Evolutionary conservation across 2,329 filamentous ascomycete genomes (phyloP).

Genomic region (Ceratocystis lukuohia): DNA sequence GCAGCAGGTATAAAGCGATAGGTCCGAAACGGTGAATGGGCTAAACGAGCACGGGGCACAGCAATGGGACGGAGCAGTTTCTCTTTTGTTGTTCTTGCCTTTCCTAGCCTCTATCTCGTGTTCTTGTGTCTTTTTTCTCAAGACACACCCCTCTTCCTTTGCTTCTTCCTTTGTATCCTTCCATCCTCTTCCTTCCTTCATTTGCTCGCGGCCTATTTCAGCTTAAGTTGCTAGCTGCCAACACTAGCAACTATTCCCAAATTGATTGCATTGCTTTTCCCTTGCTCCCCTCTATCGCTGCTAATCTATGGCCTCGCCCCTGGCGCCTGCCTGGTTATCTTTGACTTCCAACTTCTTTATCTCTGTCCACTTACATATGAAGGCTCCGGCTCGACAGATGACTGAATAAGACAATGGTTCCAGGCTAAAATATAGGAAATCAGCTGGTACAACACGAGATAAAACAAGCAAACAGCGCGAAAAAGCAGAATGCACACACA

Average conservation of each 20-base stretch:
- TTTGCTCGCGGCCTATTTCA: not conserved
- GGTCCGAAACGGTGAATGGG: constrained; percentile 5
- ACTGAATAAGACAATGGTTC: not conserved
- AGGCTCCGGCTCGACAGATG: too few relatives aligned
- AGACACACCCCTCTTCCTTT: not conserved
- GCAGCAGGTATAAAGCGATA: not conserved
- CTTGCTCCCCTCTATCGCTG: too few relatives aligned
- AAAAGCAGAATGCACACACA: too few relatives aligned
- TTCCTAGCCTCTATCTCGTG: not conserved
- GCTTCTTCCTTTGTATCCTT: not conserved
- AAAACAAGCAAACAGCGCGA: not conserved
- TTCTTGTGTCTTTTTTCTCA: not conserved
- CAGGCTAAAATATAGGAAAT: not conserved
- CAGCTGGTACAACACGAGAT: not conserved
- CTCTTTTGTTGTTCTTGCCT: not conserved
- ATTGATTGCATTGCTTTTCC: too few relatives aligned
- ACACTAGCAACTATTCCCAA: too few relatives aligned
- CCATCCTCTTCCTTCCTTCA: not conserved
- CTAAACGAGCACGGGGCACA: not conserved
- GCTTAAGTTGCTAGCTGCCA: not conserved
- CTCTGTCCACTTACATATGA: too few relatives aligned
- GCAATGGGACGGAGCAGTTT: not conserved
- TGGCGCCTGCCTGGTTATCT: too few relatives aligned
- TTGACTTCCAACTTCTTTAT: too few relatives aligned
- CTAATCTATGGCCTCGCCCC: too few relatives aligned